These are phyloP conservation scores for Pyrenochaeta sp. DNA, from an alignment of 2,329 filamentous ascomycete species.

Conservation along the genomic window DNA sequence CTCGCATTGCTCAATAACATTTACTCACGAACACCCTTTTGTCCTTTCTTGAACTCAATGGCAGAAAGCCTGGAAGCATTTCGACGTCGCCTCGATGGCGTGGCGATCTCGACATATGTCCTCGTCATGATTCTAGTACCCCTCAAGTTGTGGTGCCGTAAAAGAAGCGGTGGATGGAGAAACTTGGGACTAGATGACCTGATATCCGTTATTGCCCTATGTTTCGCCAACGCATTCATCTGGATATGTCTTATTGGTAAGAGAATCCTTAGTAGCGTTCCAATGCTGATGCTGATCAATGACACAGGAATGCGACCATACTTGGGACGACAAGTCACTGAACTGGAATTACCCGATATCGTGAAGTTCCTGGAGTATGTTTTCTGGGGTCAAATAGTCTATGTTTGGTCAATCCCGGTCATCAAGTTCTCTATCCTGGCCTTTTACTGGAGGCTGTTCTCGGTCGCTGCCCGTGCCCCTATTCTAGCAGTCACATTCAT, in stretches of 20 bases:
- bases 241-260: constrained; percentile 28
- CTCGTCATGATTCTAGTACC: constrained; percentile 32
- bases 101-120: constrained; percentile 26
- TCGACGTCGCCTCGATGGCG: constrained; percentile 28
- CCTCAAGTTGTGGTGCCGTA: constrained; percentile 31
- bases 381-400: constrained; percentile 28
- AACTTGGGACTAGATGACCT: constrained; percentile 30
- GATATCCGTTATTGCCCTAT: constrained; percentile 21
- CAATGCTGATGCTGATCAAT: neutral
- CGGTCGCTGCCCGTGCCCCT: constrained; percentile 17
- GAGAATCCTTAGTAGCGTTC: neutral
- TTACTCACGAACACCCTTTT: too few species aligned
- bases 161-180: constrained; percentile 25
- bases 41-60: too few species aligned
- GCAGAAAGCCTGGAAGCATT: constrained; percentile 11
- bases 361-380: constrained; percentile 23
- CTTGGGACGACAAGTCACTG: constrained; percentile 19
- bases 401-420: constrained; percentile 18
- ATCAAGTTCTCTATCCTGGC: constrained; percentile 34
- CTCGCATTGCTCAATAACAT: too few species aligned
- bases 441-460: constrained; percentile 36
- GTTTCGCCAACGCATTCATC: constrained; percentile 25
- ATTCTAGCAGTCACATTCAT: constrained; percentile 17
- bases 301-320: constrained; percentile 21
- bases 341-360: constrained; percentile 10